Evolutionary conservation across 2,329 filamentous ascomycete genomes (phyloP).

Genomic region (Neofusicoccum umdonicola): DNA sequence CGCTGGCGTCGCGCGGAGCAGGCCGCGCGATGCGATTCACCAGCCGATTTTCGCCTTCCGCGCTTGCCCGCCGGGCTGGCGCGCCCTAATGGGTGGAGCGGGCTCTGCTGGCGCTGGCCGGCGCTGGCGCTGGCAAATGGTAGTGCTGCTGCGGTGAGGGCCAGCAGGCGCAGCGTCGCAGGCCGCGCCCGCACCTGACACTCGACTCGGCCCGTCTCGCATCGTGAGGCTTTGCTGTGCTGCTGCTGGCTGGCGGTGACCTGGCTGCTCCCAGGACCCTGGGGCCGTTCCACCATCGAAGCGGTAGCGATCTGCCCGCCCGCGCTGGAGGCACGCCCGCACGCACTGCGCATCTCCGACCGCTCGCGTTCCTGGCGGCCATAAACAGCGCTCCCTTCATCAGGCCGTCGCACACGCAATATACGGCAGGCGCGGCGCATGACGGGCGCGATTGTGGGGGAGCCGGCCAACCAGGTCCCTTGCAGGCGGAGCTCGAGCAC

Average conservation of each 20-base stretch:
- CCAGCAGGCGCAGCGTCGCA: constrained; percentile 15
- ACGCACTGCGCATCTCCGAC: not conserved
- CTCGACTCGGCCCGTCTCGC: constrained; percentile 5
- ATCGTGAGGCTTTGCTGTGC: not conserved
- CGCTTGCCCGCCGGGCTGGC: constrained; percentile 28
- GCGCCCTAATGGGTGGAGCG: constrained; percentile 6
- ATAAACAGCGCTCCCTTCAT: constrained; percentile 20
- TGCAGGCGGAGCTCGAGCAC: constrained; percentile 13
- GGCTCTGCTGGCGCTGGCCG: constrained; percentile 26
- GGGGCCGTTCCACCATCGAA: not conserved
- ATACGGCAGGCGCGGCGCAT: not conserved
- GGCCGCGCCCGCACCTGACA: constrained; percentile 6
- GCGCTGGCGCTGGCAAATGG: constrained; percentile 24
- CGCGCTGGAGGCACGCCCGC: not conserved
- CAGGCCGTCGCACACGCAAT: constrained; percentile 18
- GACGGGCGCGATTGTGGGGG: constrained; percentile 12
- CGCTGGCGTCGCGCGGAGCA: constrained; percentile 10
- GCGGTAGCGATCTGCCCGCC: constrained; percentile 11
- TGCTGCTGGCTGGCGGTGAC: not conserved
- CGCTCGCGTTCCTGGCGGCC: constrained; percentile 19
- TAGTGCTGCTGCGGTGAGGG: constrained; percentile 20
- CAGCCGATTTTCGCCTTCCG: constrained; percentile 24
- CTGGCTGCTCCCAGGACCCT: not conserved
- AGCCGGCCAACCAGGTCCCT: constrained; percentile 10
- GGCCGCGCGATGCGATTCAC: constrained; percentile 26